Conservation (phyloP, 352 stramenopile genomes). For the Globisporangium megalacanthum region DNA sequence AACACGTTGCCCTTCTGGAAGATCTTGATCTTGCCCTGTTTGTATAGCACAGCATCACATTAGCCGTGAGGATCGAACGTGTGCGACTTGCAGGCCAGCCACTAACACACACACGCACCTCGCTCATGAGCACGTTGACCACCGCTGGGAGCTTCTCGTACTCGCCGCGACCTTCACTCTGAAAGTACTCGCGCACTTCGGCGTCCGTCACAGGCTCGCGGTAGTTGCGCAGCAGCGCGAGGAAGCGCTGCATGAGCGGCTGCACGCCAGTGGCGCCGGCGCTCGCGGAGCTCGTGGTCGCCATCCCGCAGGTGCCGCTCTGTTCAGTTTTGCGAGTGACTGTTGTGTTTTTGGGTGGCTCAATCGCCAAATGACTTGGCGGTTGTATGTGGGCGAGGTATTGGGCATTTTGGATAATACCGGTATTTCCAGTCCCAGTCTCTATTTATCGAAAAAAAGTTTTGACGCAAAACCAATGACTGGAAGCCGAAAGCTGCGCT, state of each 20-base stretch:
- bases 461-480: not conserved
- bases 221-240: constrained; percentile 75
- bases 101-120: constrained; percentile 28
- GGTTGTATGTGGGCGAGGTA: no score
- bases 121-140: constrained; percentile 81
- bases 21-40: constrained; percentile 82
- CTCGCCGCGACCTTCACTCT: constrained; percentile 47
- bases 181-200: constrained; percentile 79
- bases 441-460: not conserved
- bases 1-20: constrained; percentile 84
- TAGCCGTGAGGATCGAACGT: not conserved
- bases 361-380: not conserved
- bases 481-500: no score
- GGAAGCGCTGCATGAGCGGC: constrained; percentile 57
- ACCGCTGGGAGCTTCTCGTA: constrained; percentile 80
- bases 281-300: constrained; percentile 22
- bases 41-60: no score
- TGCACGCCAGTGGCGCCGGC: constrained; percentile 18
- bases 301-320: constrained; percentile 9
- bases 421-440: not conserved
- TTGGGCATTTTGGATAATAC: no score
- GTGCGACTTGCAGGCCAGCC: not conserved
- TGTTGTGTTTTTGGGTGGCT: not conserved
- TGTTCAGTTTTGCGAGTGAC: constrained; percentile 1
- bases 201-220: constrained; percentile 72